Base-by-base conservation (phyloP, 176 grass and related monocot genomes). In the Lolium multiflorum region DNA sequence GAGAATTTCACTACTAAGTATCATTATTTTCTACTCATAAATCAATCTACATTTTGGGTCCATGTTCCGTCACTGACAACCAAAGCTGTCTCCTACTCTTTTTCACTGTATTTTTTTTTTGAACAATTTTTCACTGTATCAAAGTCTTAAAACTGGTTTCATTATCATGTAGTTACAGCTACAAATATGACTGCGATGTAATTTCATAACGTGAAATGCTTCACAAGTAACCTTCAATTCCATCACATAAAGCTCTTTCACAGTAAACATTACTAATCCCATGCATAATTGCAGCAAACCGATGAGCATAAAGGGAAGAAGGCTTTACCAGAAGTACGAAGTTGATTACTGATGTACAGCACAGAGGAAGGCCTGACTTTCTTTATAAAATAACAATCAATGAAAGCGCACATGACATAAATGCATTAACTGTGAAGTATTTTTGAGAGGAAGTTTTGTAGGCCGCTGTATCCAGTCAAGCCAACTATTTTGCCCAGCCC, bases 141-240 rank as follows among this genome's bases (percentile, higher is more conserved):
- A 15, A 67, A 78, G 35, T 37, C 81, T 83, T 76, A 20, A 12
- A 61, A 78, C 35, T 71, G 24, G 52, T 90, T 81, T 74, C 85
- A 88, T 94, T 89, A 79, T 26, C 11, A 90, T 90, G 46, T 47
- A 47, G 8, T 47, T 10, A 25, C 51, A 66, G 51, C 56, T 69
- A 84, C 59, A 78, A 89, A 81, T 73, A 47, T 83, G 66, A 78
- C 72, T 64, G 77, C 50, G 24, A 79, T 51, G 38, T 49, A 87
- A 84, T 89, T 90, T 93, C 64, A 79, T 90, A 85, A 80, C n/a
- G 57, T 94, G 88, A 87, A 92, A 86, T 94, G 81, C 31, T 86
- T 87, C 80, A 91, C 86, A 94, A 90, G 90, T 82, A 82, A 89
- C 74, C 16, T 57, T 87, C 11, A 72, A 73, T 91, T 85, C 47